These are phyloP conservation scores for Xanthoconium stramineum DNA, from an alignment of 768 basidiomycete species.

Conservation along the genomic window DNA sequence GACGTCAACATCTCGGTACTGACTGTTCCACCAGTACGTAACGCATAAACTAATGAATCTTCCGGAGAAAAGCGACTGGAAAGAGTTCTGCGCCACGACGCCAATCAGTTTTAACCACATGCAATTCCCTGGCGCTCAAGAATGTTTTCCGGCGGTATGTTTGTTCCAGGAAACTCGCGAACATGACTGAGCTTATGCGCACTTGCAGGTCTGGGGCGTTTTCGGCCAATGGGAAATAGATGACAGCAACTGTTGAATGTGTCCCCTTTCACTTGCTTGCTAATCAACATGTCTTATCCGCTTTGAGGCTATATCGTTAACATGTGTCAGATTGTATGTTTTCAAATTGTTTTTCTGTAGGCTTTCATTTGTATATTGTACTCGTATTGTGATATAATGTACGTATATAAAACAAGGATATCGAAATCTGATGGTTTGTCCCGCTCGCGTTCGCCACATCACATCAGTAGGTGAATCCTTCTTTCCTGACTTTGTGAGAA, in stretches of 20 bases:
- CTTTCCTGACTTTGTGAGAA: slow-evolving; percentile 31
- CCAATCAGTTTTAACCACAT: slow-evolving; percentile 22
- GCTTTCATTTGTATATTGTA: neutral
- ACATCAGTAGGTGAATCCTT: slow-evolving; percentile 43
- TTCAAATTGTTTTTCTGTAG: neutral
- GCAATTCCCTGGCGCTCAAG: slow-evolving; percentile 21
- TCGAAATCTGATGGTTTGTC: no score
- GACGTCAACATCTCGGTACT: neutral
- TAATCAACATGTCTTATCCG: neutral
- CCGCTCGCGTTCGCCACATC: no score
- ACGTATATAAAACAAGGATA: no score
- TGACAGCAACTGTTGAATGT: slow-evolving; percentile 14
- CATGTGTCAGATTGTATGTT: neutral
- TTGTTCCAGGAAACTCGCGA: neutral
- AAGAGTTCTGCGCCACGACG: slow-evolving; percentile 34
- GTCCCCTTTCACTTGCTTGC: neutral
- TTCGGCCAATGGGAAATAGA: slow-evolving; percentile 30
- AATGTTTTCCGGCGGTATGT: slow-evolving; percentile 17
- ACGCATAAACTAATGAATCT: slow-evolving; percentile 27
- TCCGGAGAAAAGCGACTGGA: slow-evolving; percentile 26
- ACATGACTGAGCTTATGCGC: neutral
- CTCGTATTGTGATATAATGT: neutral
- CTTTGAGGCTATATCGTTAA: neutral
- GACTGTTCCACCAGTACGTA: slow-evolving; percentile 19
- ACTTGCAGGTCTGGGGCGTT: slow-evolving; percentile 14